Conservation (phyloP, 805 yeast species). For the Peterozyma toletana region DNA sequence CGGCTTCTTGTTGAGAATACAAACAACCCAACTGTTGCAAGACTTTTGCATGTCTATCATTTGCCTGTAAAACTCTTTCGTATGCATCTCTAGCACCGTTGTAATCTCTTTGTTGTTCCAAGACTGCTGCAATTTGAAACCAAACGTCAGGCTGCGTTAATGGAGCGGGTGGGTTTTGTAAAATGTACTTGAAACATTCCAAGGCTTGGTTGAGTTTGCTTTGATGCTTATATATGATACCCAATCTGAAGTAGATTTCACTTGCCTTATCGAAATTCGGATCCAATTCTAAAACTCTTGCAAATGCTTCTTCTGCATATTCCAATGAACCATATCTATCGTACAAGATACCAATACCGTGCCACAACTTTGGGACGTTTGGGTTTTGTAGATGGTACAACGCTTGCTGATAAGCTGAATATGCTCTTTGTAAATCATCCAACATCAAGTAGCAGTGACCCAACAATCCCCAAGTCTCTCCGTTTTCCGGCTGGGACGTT, state of each 20-base stretch:
- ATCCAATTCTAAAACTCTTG: conserved; percentile 90
- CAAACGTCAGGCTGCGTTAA: conserved; percentile 95
- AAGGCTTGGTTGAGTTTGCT: conserved; percentile 78
- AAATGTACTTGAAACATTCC: conserved; percentile 90
- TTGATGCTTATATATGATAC: conserved; percentile 95
- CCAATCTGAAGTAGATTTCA: conserved; percentile 93
- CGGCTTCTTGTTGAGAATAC: conserved; percentile 66
- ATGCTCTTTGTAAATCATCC: conserved; percentile 93
- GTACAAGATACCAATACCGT: conserved; percentile 94
- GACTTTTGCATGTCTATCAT: conserved; percentile 93
- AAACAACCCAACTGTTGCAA: conserved; percentile 94
- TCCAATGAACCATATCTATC: conserved; percentile 95
- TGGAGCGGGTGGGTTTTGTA: conserved; percentile 90
- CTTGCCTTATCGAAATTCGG: conserved; percentile 94
- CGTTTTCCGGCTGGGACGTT: conserved; percentile 75
- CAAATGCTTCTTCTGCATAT: conserved; percentile 98
- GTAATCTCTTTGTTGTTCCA: conserved; percentile 91
- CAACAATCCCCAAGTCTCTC: conserved; percentile 94
- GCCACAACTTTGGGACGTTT: conserved; percentile 96
- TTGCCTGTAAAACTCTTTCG: conserved; percentile 81
- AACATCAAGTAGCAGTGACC: conserved; percentile 97
- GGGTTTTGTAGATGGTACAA: conserved; percentile 85
- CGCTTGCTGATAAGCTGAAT: conserved; percentile 95
- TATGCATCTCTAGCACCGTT: conserved; percentile 91
- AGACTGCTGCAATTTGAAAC: conserved; percentile 96